Evolutionary conservation across 768 basidiomycete genomes (phyloP), one percentile per base, ranked within the genome.

Genomic region (Lactarius vividus): DNA sequence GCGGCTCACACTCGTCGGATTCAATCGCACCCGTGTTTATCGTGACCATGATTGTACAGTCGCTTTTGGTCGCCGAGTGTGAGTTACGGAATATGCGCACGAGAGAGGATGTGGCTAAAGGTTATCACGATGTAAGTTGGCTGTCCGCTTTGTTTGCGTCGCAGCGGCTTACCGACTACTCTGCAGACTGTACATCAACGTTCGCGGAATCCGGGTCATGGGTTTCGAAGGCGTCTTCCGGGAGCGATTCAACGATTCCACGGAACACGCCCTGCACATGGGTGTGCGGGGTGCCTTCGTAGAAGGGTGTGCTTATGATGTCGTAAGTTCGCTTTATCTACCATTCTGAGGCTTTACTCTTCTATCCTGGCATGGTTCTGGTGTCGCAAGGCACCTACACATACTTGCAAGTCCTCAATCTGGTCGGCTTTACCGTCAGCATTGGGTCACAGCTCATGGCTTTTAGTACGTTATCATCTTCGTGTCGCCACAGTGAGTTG

Each of bases 401-500:
- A 10, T 98, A 96, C 75, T 82, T 90, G 66, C 87, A 96, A 76
- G 91, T 92, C 29, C 85, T 96, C 72, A 88, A 96, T 62, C 81
- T 98, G 49, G 91, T 98, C 59, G 87, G 97, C 18, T 98, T 98
- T 79, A 88, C 91, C 9, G 88, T 99, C 62, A 91, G 93, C 13
- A 95, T 98, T 65, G 94, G 94, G 0, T 86, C 90, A 26, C 91
- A 93, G 73, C 81, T 96, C 67, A 89, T 98, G 87, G 84, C 86
- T 20, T 98, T 97, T 77, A 88, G 93, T 94, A 74, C 71, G 92
- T 86, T n/a, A 56, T 65, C 58, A 29, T 59, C 64, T 64, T 65
- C 56, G 65, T 31, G 20, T 57, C 20, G 63, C 55, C 53, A 40
- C 65, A 52, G 54, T 28, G 53, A 20, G 57, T 33, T 31, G 23